Percentiles rank a stretch among this genome's conserved stretches.
Conservation (phyloP, 441 rosid species). For the Adansonia gregorii region DNA sequence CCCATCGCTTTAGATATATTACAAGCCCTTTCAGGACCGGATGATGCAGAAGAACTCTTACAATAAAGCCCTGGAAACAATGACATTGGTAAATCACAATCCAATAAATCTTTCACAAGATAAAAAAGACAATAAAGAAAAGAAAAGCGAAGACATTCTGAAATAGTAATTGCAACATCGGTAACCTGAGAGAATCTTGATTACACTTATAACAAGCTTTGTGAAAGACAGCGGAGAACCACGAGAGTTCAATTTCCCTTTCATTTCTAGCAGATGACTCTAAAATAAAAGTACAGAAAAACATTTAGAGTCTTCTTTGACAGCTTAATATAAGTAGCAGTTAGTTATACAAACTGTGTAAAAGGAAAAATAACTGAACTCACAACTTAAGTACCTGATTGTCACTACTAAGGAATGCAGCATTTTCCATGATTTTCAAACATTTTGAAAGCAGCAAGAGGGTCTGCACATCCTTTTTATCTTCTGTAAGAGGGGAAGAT, state of each 20-base stretch:
- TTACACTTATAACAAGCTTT: constrained; percentile 56
- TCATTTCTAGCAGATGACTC: constrained; percentile 81
- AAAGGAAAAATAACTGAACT: constrained; percentile 21
- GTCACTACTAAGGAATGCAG: constrained; percentile 90
- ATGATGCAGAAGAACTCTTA: constrained; percentile 38
- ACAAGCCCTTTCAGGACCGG: constrained; percentile 35
- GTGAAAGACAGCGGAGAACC: constrained; percentile 57
- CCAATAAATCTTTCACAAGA: constrained; percentile 14
- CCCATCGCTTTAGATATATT: constrained; percentile 43
- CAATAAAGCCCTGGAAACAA: constrained; percentile 60
- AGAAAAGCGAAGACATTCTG: background rate
- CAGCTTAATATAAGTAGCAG: constrained; percentile 21
- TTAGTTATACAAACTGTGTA: constrained; percentile 1
- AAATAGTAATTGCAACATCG: constrained; percentile 2
- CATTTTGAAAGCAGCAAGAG: constrained; percentile 71
- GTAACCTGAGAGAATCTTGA: constrained; percentile 83
- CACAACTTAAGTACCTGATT: constrained; percentile 71
- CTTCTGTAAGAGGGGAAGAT: constrained; percentile 45
- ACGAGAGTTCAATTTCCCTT: constrained; percentile 46
- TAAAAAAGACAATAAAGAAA: background rate
- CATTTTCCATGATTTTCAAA: constrained; percentile 97
- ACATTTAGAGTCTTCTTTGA: constrained; percentile 19
- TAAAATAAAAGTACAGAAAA: constrained; percentile 31
- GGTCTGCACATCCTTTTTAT: constrained; percentile 49
- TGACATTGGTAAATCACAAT: constrained; percentile 32